Evolutionary conservation across 129 eudicot species (phyloP).

Genomic region (Chrysanthemum makinoi): DNA sequence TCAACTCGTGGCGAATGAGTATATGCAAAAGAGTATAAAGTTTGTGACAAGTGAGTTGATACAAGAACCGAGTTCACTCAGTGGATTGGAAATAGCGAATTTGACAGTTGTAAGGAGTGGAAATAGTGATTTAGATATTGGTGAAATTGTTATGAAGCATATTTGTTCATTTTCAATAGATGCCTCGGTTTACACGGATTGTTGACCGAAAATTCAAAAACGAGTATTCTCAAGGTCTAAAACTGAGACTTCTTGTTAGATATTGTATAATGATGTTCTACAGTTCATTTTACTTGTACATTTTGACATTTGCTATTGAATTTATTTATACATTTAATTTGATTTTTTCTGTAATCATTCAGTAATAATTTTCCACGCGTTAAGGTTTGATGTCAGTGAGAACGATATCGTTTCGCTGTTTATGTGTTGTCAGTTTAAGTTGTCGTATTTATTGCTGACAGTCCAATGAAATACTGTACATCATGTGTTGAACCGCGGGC

Average conservation of each 20-base stretch:
- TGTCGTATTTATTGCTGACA: slow-evolving; percentile 29
- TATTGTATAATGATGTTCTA: slow-evolving; percentile 18
- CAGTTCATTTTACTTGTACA: slow-evolving; percentile 29
- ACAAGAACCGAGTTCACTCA: slow-evolving; percentile 63
- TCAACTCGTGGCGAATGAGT: slow-evolving; percentile 64
- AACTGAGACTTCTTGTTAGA: background rate
- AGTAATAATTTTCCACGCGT: slow-evolving; percentile 16
- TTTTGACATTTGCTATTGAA: slow-evolving; percentile 18
- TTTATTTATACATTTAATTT: slow-evolving; percentile 6
- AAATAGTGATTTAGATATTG: slow-evolving; percentile 57
- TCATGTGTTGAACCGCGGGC: slow-evolving; percentile 21
- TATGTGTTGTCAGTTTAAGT: slow-evolving; percentile 25
- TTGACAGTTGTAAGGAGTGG: slow-evolving; percentile 51
- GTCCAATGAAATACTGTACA: slow-evolving; percentile 32
- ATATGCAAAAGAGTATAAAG: slow-evolving; percentile 47
- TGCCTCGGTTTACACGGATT: slow-evolving; percentile 66
- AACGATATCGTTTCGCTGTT: slow-evolving; percentile 12
- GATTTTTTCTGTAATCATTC: background rate
- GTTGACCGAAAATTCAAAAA: slow-evolving; percentile 31
- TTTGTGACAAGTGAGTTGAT: slow-evolving; percentile 52
- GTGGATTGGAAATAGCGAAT: slow-evolving; percentile 37
- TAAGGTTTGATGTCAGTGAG: slow-evolving; percentile 15
- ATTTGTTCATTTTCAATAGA: slow-evolving; percentile 62
- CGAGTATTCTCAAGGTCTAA: too few species aligned
- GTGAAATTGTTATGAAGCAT: slow-evolving; percentile 46